Evolutionary conservation across 768 basidiomycete genomes (phyloP).

Genomic region (Russula lepida): DNA sequence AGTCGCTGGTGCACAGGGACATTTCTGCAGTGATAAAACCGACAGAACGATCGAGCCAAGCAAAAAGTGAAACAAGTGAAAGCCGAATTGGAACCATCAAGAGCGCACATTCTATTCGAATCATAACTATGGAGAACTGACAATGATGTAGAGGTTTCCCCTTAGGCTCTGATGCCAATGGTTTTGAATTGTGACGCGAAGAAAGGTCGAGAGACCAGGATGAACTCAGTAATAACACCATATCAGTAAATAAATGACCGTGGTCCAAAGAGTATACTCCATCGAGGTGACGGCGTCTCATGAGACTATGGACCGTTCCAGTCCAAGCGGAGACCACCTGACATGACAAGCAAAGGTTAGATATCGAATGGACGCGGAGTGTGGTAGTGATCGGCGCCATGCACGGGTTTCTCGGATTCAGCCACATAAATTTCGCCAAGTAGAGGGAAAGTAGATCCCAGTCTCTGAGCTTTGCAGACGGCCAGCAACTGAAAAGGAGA

Average conservation of each 20-base stretch:
- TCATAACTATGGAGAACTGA: not conserved
- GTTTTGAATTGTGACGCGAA: not conserved
- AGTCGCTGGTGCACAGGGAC: not conserved
- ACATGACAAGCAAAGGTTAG: not conserved
- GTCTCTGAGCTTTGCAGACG: not conserved
- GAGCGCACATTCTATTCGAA: not conserved
- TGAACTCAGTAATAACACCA: slow-evolving; percentile 3
- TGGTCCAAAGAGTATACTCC: not conserved
- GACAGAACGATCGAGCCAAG: not conserved
- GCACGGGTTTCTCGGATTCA: not conserved
- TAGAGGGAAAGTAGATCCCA: not conserved
- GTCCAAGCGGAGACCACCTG: not conserved
- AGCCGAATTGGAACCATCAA: not conserved
- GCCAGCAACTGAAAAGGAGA: slow-evolving; percentile 1
- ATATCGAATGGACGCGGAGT: not conserved
- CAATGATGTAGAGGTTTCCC: not conserved
- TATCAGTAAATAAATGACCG: not conserved
- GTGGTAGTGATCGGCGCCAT: not conserved
- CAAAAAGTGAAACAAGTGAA: not conserved
- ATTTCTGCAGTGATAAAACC: not conserved
- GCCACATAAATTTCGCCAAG: not conserved
- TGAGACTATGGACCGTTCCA: not conserved
- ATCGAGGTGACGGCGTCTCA: not conserved
- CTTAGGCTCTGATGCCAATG: not conserved
- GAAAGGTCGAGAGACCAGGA: not conserved